phyloP scores from a whole-genome alignment of 331 rosid genomes.

The Pyracantha coccinea region DNA sequence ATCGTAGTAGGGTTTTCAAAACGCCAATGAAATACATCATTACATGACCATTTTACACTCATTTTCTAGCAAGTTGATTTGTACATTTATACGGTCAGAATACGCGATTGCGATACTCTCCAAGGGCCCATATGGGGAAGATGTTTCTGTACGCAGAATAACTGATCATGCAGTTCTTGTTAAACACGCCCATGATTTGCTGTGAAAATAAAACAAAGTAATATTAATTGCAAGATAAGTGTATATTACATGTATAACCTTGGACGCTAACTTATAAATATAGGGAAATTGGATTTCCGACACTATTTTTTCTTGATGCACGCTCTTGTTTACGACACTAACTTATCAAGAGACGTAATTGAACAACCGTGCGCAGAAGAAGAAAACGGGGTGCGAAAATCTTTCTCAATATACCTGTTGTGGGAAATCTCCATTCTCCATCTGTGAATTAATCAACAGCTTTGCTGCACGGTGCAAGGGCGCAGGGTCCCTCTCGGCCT shows the following conservation, averaged over 20 bases:
- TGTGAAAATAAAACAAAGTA: background rate
- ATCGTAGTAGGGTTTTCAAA: background rate
- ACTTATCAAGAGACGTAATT: no score
- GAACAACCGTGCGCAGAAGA: no score
- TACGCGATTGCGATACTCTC: constrained; percentile 48
- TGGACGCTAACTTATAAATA: no score
- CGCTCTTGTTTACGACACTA: no score
- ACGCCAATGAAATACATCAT: background rate
- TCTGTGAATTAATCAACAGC: constrained; percentile 52
- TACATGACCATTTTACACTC: background rate
- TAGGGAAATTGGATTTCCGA: no score
- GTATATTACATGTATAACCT: background rate
- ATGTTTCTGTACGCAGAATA: constrained; percentile 60
- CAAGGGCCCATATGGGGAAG: constrained; percentile 76
- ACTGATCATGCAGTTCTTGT: constrained; percentile 42
- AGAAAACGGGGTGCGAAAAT: no score
- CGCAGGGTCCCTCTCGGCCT: constrained; percentile 46
- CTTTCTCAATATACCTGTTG: constrained; percentile 42
- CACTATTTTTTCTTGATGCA: no score
- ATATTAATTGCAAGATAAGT: background rate
- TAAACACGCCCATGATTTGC: constrained; percentile 72
- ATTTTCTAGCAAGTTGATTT: background rate
- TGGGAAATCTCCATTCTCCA: constrained; percentile 62
- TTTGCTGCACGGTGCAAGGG: constrained; percentile 56
- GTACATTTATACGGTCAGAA: background rate